Conservation (phyloP, 2,329 filamentous ascomycete species). For the Fusarium xylarioides region DNA sequence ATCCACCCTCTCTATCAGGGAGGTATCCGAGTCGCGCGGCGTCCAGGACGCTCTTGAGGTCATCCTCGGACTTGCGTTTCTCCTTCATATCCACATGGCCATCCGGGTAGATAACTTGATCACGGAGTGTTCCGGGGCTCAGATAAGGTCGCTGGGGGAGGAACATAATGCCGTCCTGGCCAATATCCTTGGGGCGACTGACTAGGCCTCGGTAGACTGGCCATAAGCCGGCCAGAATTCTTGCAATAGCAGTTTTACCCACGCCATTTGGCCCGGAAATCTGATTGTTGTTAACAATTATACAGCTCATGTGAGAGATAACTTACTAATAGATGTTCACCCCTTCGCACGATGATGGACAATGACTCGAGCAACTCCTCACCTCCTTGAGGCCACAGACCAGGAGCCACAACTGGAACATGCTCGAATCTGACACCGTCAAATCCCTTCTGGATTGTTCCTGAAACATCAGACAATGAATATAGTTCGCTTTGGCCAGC, state of each 20-base stretch:
- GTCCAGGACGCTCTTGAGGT: slow-evolving; percentile 81
- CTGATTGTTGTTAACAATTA: slow-evolving; percentile 44
- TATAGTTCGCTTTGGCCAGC: slow-evolving; percentile 79
- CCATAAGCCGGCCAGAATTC: slow-evolving; percentile 92
- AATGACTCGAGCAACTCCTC: slow-evolving; percentile 91
- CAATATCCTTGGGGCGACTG: slow-evolving; percentile 81
- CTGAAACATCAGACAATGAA: slow-evolving; percentile 90
- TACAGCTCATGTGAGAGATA: not conserved
- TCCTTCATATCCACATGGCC: slow-evolving; percentile 93
- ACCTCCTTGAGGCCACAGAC: slow-evolving; percentile 86
- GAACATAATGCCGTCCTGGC: slow-evolving; percentile 97
- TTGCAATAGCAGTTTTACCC: slow-evolving; percentile 88
- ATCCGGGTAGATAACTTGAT: slow-evolving; percentile 98
- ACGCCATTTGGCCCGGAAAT: slow-evolving; percentile 96
- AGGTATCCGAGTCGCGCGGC: slow-evolving; percentile 89
- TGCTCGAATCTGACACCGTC: slow-evolving; percentile 94
- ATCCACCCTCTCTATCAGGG: slow-evolving; percentile 90
- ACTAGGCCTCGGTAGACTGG: slow-evolving; percentile 94
- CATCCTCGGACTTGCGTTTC: slow-evolving; percentile 78
- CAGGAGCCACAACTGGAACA: slow-evolving; percentile 90
- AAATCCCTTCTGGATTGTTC: slow-evolving; percentile 93
- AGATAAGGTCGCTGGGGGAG: slow-evolving; percentile 93
- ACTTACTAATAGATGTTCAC: slow-evolving; percentile 83
- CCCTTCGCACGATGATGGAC: slow-evolving; percentile 86
- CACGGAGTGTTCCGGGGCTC: slow-evolving; percentile 88